phyloP scores from a whole-genome alignment of 2,329 filamentous ascomycete species.

The Colletotrichum cuscutae region DNA sequence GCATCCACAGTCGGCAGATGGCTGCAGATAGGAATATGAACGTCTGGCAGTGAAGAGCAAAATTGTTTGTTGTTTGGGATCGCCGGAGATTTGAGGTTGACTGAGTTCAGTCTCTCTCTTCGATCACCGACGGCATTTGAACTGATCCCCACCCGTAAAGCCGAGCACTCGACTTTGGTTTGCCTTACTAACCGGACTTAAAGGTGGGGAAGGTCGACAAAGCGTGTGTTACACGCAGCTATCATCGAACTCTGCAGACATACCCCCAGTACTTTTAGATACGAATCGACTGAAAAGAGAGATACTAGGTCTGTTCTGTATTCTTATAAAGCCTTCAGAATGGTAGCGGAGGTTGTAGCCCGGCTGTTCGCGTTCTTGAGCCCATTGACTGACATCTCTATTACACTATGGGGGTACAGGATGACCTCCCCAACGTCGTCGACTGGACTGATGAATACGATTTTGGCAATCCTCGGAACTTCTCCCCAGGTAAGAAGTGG shows the following conservation, averaged over 20 bases:
- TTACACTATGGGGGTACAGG: neutral
- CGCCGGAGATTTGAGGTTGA: neutral
- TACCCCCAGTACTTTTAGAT: neutral
- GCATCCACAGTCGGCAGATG: neutral
- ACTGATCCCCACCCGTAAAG: neutral
- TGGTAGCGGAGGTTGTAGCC: too few relatives aligned
- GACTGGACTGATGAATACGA: neutral
- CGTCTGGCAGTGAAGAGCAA: neutral
- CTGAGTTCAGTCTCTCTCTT: neutral
- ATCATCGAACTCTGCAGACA: neutral
- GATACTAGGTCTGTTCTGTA: rapidly evolving
- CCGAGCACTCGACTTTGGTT: neutral
- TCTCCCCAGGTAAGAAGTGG: neutral
- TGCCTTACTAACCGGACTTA: neutral
- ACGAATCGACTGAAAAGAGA: neutral
- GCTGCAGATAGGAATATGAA: neutral
- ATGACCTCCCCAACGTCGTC: neutral
- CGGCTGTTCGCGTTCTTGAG: neutral
- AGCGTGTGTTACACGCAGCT: too few relatives aligned
- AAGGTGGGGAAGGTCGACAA: neutral
- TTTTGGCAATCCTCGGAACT: neutral
- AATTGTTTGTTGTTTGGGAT: neutral
- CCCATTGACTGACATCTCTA: neutral
- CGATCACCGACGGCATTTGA: neutral
- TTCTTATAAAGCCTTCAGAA: neutral